Evolutionary conservation across 2,329 filamentous ascomycete genomes (phyloP).

Genomic region (Colletotrichum simmondsii): DNA sequence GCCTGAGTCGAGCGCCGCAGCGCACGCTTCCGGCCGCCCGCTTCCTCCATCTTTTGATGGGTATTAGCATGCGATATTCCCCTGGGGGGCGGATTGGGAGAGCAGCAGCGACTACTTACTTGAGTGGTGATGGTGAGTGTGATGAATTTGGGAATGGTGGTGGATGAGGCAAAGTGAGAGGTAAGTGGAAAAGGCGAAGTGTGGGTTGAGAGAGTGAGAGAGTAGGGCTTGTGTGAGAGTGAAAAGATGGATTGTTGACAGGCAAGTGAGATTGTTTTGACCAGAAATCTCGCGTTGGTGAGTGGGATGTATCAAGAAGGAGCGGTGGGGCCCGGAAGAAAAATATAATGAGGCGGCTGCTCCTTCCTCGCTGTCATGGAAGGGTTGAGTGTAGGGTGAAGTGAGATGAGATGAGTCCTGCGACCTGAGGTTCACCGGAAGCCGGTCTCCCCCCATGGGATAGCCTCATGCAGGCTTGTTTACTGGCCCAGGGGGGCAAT

Average conservation of each 20-base stretch:
- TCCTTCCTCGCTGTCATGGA: constrained; percentile 1
- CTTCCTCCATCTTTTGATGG: constrained; percentile 1
- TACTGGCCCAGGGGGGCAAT: neutral
- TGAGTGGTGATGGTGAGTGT: neutral
- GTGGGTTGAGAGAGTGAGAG: neutral
- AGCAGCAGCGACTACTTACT: neutral
- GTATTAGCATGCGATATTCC: neutral
- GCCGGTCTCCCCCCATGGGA: neutral
- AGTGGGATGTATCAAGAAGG: neutral
- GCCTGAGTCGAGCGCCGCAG: constrained; percentile 16
- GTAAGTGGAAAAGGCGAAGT: neutral
- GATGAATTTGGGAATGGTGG: neutral
- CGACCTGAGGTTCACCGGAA: neutral
- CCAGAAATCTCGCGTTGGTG: neutral
- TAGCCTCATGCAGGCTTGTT: neutral
- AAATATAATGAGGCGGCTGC: neutral
- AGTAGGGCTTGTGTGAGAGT: neutral
- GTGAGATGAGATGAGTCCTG: neutral
- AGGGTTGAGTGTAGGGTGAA: neutral
- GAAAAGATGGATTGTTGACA: neutral
- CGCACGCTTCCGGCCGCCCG: neutral
- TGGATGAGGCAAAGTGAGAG: neutral
- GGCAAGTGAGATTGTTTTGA: neutral
- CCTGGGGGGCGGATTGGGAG: neutral
- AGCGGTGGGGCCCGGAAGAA: neutral